Conservation (phyloP, 169 alveolate species). For the Plasmodium adleri region DNA sequence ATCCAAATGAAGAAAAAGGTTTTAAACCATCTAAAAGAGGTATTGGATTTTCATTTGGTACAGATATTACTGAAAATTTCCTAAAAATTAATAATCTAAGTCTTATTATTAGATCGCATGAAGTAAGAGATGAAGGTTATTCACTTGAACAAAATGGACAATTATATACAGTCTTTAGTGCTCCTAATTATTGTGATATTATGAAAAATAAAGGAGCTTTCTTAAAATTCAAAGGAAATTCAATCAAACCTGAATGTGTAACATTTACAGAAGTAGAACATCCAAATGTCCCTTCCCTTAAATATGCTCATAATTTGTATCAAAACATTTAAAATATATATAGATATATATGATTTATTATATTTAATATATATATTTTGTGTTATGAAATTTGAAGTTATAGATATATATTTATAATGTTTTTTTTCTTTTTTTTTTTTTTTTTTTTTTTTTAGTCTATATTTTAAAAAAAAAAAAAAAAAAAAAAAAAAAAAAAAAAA, state of each 20-base stretch:
- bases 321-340: slow-evolving; percentile 52
- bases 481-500: too few relatives aligned
- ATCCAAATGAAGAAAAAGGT: slow-evolving; percentile 96
- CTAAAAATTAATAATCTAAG: slow-evolving; percentile 92
- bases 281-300: slow-evolving; percentile 94
- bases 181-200: slow-evolving; percentile 99
- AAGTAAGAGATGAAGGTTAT: slow-evolving; percentile 98
- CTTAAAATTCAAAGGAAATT: slow-evolving; percentile 66
- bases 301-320: slow-evolving; percentile 86
- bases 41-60: slow-evolving; percentile 96
- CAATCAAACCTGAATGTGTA: slow-evolving; percentile 88
- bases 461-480: too few relatives aligned
- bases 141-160: slow-evolving; percentile 97
- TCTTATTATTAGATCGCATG: slow-evolving; percentile 97
- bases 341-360: too few relatives aligned
- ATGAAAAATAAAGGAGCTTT: slow-evolving; percentile 99
- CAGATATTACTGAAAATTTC: slow-evolving; percentile 96
- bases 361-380: neutral
- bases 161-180: slow-evolving; percentile 98
- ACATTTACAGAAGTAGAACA: slow-evolving; percentile 91
- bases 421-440: too few relatives aligned
- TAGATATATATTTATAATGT: too few relatives aligned
- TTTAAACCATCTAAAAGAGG: slow-evolving; percentile 98
- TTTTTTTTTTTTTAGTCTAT: too few relatives aligned
- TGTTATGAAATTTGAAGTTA: neutral